Evolutionary conservation across 495 filamentous ascomycete genomes (phyloP).

Genomic region (Tricharina praecox): DNA sequence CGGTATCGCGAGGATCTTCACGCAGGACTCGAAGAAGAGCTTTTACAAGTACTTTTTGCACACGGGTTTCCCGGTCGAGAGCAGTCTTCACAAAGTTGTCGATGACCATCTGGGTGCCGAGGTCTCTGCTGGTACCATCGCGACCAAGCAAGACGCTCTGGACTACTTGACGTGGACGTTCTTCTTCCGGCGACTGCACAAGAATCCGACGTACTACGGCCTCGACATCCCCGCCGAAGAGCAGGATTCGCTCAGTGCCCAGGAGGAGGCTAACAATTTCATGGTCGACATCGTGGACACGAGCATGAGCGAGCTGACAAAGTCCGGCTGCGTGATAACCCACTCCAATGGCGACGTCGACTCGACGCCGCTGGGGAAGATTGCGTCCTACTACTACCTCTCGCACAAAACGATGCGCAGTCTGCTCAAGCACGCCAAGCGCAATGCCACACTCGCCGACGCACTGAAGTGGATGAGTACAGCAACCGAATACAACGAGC

Average conservation of each 20-base stretch:
- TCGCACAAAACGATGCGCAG: constrained; percentile 78
- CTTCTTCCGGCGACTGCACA: constrained; percentile 92
- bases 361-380: constrained; percentile 79
- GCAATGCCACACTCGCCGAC: constrained; percentile 63
- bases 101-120: constrained; percentile 96
- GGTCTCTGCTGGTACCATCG: constrained; percentile 78
- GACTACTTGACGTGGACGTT: constrained; percentile 99
- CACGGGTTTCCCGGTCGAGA: constrained; percentile 95
- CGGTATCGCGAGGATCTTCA: constrained; percentile 91
- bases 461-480: constrained; percentile 81
- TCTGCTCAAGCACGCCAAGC: constrained; percentile 58
- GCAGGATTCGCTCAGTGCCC: constrained; percentile 74
- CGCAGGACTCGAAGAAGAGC: constrained; percentile 94
- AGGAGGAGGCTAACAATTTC: constrained; percentile 71
- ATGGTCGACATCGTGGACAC: constrained; percentile 82
- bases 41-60: constrained; percentile 99
- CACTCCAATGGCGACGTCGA: constrained; percentile 81
- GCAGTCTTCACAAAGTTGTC: constrained; percentile 82
- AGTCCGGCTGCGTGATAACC: constrained; percentile 65
- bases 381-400: constrained; percentile 98
- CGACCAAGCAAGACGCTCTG: constrained; percentile 87
- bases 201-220: constrained; percentile 96
- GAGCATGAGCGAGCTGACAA: constrained; percentile 59
- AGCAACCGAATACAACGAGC: constrained; percentile 90
- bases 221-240: constrained; percentile 88